Conservation (phyloP, 495 filamentous ascomycete species). For the Poronia punctata region DNA sequence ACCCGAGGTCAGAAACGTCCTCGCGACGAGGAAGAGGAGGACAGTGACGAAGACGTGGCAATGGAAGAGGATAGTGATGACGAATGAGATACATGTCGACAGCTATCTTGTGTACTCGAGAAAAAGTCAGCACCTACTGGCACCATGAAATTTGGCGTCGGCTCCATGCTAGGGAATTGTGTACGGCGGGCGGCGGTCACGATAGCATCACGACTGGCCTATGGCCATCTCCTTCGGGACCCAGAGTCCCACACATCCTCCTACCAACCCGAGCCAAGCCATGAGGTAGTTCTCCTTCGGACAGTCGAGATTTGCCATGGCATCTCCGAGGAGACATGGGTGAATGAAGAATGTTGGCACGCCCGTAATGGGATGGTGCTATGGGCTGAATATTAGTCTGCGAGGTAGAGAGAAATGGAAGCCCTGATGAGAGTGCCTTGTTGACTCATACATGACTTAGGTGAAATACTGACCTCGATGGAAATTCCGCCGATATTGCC, state of each 20-base stretch:
- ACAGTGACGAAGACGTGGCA: slow-evolving; percentile 58
- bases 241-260: slow-evolving; percentile 63
- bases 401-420: slow-evolving; percentile 27
- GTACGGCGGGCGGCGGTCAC: background rate
- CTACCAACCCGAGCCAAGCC: slow-evolving; percentile 74
- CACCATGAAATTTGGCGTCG: background rate
- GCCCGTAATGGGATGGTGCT: slow-evolving; percentile 75
- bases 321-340: slow-evolving; percentile 77
- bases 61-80: slow-evolving; percentile 67
- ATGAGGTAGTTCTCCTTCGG: slow-evolving; percentile 62
- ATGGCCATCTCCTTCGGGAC: slow-evolving; percentile 53
- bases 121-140: background rate
- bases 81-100: slow-evolving; percentile 32
- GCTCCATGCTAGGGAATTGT: slow-evolving; percentile 2
- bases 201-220: slow-evolving; percentile 5
- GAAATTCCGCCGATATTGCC: slow-evolving; percentile 72
- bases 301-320: slow-evolving; percentile 53
- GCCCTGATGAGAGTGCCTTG: slow-evolving; percentile 34
- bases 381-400: slow-evolving; percentile 35
- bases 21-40: slow-evolving; percentile 59
- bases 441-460: slow-evolving; percentile 36
- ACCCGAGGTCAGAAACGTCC: slow-evolving; percentile 55
- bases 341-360: slow-evolving; percentile 75
- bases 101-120: background rate
- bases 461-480: slow-evolving; percentile 55